Conservation (phyloP, 2,329 filamentous ascomycete species). For the Neofusicoccum sp. region DNA sequence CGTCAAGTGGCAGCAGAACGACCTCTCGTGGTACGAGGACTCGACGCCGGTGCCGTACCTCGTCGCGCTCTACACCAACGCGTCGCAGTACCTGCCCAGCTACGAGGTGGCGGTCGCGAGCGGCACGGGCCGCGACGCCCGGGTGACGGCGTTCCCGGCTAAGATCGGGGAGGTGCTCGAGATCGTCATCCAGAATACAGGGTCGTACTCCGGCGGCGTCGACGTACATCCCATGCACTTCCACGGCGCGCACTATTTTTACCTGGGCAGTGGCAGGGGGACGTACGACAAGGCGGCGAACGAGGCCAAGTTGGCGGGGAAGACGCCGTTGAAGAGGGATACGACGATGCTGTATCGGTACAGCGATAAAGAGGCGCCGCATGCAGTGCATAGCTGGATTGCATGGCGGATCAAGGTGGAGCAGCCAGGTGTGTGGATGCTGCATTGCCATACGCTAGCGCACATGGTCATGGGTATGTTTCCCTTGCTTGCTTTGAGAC, state of each 20-base stretch:
- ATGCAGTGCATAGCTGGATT: constrained; percentile 55
- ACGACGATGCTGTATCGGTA: constrained; percentile 60
- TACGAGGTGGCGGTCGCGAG: constrained; percentile 52
- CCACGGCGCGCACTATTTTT: constrained; percentile 56
- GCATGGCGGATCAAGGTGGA: constrained; percentile 58
- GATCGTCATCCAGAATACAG: constrained; percentile 49
- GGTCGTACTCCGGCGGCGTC: constrained; percentile 22
- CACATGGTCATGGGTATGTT: constrained; percentile 57
- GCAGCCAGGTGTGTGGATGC: constrained; percentile 58
- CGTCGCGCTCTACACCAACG: constrained; percentile 53
- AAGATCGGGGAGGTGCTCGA: constrained; percentile 57
- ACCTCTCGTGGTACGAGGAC: constrained; percentile 23
- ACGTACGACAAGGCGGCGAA: constrained; percentile 52
- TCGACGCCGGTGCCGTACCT: constrained; percentile 45
- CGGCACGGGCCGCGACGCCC: constrained; percentile 53
- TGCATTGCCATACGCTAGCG: constrained; percentile 59
- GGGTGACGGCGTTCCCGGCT: constrained; percentile 51
- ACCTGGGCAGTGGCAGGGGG: constrained; percentile 54
- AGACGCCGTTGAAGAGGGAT: constrained; percentile 44
- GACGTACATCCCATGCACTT: constrained; percentile 54
- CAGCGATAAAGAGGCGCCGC: constrained; percentile 37
- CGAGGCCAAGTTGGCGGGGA: constrained; percentile 41
- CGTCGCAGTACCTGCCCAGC: constrained; percentile 48
- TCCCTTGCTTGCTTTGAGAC: background rate
- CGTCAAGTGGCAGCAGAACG: constrained; percentile 27